phyloP scores from a whole-genome alignment of 805 yeast genomes.

The Yarrowia bubula region DNA sequence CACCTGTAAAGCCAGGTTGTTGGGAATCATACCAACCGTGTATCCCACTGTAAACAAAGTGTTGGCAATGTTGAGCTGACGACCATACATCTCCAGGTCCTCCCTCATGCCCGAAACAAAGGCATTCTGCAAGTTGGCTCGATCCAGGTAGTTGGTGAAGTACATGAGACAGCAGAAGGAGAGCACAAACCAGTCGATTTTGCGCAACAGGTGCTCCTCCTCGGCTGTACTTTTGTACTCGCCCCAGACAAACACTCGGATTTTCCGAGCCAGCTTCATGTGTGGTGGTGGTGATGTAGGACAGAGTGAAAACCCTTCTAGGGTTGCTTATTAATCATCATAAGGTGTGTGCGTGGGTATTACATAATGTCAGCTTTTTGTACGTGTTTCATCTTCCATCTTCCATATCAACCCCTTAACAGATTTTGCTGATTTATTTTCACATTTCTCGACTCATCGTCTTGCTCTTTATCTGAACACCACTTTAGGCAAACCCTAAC shows the following conservation, averaged over 20 bases:
- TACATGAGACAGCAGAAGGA: constrained; percentile 41
- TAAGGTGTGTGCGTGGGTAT: too few species aligned
- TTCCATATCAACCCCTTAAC: neutral
- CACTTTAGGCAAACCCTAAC: neutral
- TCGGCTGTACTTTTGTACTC: constrained; percentile 27
- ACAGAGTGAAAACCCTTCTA: neutral
- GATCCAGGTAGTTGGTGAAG: constrained; percentile 53
- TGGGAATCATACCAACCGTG: constrained; percentile 48
- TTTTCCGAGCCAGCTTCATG: neutral
- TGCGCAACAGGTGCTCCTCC: constrained; percentile 39
- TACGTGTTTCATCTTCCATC: neutral
- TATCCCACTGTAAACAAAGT: constrained; percentile 47
- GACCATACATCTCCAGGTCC: constrained; percentile 44
- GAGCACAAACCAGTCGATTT: constrained; percentile 40
- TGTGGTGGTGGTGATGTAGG: neutral
- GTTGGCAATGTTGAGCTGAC: constrained; percentile 49
- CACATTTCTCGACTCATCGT: neutral
- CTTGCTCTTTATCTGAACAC: neutral
- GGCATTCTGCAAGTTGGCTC: constrained; percentile 50
- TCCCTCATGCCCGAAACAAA: constrained; percentile 59
- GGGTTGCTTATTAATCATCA: neutral
- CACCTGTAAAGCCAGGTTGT: constrained; percentile 40
- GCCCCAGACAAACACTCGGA: constrained; percentile 18
- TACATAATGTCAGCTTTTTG: too few species aligned
- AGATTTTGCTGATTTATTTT: too few species aligned